Conservation (phyloP, 176 grass and related monocot genomes). For the Raddia guianensis region DNA sequence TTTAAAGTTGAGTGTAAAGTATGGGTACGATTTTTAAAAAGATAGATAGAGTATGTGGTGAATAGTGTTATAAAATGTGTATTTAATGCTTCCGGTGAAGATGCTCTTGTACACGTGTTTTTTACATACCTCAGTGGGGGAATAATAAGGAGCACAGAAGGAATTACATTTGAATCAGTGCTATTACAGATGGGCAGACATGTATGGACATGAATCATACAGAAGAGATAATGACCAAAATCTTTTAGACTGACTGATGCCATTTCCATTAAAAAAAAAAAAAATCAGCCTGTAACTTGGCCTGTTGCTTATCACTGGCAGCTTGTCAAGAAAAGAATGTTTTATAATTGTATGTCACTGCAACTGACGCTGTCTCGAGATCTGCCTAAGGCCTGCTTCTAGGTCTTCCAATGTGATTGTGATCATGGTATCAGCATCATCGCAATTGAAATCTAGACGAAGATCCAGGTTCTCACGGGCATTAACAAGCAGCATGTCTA, state of each 20-base stretch:
- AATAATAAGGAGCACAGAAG: constrained; percentile 6
- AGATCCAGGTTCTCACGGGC: constrained; percentile 86
- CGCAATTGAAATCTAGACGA: constrained; percentile 78
- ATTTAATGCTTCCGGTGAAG: no score
- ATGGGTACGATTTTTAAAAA: no score
- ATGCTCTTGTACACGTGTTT: neutral
- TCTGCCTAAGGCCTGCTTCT: constrained; percentile 73
- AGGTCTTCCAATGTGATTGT: constrained; percentile 83
- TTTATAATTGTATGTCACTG: constrained; percentile 20
- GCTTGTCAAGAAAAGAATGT: constrained; percentile 6
- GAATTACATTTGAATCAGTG: constrained; percentile 10
- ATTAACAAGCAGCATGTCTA: constrained; percentile 75
- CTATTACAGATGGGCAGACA: constrained; percentile 26
- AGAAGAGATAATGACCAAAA: constrained; percentile 29
- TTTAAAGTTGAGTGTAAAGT: no score
- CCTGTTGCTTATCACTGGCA: neutral
- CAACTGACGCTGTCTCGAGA: constrained; percentile 48
- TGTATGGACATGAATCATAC: constrained; percentile 33
- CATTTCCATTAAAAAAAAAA: constrained; percentile 23
- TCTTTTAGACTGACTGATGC: neutral
- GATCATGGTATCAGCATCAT: constrained; percentile 59
- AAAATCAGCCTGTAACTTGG: neutral
- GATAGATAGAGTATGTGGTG: no score
- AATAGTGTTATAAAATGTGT: no score
- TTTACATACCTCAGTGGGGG: neutral